phyloP scores from a whole-genome alignment of 805 yeast species.

The Lipomyces orientalis region DNA sequence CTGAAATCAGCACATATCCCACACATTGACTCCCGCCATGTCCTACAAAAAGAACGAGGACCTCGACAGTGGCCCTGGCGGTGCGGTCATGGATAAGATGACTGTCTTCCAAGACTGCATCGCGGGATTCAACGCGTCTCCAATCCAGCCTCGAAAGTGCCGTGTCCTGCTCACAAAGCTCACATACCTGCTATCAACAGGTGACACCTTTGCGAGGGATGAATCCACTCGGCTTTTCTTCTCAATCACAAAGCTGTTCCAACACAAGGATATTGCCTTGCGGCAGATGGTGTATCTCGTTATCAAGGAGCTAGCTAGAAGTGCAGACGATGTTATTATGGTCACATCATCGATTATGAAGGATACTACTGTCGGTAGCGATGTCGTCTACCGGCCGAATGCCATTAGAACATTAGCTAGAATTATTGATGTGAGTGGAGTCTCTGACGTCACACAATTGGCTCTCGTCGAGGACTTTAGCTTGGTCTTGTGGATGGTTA shows the following conservation, averaged over 20 bases:
- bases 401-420: slow-evolving; percentile 91
- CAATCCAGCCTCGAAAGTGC: slow-evolving; percentile 85
- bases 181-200: slow-evolving; percentile 79
- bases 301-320: slow-evolving; percentile 83
- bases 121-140: slow-evolving; percentile 89
- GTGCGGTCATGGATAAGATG: slow-evolving; percentile 86
- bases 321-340: slow-evolving; percentile 93
- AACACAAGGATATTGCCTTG: slow-evolving; percentile 81
- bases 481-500: not conserved
- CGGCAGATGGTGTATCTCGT: slow-evolving; percentile 94
- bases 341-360: slow-evolving; percentile 98
- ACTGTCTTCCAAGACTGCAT: slow-evolving; percentile 94
- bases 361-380: slow-evolving; percentile 87
- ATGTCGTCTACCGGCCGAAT: slow-evolving; percentile 84
- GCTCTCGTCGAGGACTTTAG: not conserved
- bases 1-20: not conserved
- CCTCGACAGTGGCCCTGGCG: slow-evolving; percentile 57
- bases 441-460: not conserved
- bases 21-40: slow-evolving; percentile 52
- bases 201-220: slow-evolving; percentile 82
- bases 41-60: slow-evolving; percentile 90
- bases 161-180: slow-evolving; percentile 82
- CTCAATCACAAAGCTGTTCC: slow-evolving; percentile 92
- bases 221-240: slow-evolving; percentile 94
- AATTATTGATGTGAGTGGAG: slow-evolving; percentile 72